phyloP scores from a whole-genome alignment of 768 basidiomycete genomes.

The Xerocomus potaroensis region DNA sequence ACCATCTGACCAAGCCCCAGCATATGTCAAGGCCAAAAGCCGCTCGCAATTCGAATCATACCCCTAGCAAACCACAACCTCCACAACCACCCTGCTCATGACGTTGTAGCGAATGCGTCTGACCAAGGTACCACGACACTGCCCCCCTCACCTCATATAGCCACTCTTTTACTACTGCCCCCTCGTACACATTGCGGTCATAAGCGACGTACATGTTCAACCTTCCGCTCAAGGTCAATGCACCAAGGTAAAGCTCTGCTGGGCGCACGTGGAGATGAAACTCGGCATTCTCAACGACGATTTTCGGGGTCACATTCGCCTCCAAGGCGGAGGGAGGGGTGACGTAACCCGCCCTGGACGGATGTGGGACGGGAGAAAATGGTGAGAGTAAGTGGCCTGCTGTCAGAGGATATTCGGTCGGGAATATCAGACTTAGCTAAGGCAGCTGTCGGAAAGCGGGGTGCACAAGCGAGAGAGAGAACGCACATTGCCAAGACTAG shows the following conservation, averaged over 20 bases:
- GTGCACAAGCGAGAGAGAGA: not conserved
- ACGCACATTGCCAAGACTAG: conserved; percentile 30
- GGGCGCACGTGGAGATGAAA: conserved; percentile 40
- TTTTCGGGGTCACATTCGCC: not conserved
- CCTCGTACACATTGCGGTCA: conserved; percentile 46
- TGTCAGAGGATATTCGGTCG: conserved; percentile 2
- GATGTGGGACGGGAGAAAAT: not conserved
- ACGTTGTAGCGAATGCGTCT: not conserved
- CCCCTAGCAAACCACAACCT: no score
- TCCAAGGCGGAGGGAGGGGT: not conserved
- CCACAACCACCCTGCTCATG: no score
- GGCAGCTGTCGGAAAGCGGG: no score
- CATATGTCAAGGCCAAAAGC: no score
- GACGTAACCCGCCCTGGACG: not conserved
- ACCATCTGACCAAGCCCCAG: no score
- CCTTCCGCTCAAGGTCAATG: conserved; percentile 30
- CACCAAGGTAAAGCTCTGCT: conserved; percentile 41
- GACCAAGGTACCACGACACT: conserved; percentile 30
- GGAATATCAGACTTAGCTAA: not conserved
- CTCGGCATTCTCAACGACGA: not conserved
- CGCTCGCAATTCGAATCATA: no score
- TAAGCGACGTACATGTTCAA: conserved; percentile 34
- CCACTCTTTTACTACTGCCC: conserved; percentile 42
- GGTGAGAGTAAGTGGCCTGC: not conserved
- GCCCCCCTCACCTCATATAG: conserved; percentile 40